Conservation (phyloP, 1,284 basidiomycete species). For the Cystobasidium slooffiae region DNA sequence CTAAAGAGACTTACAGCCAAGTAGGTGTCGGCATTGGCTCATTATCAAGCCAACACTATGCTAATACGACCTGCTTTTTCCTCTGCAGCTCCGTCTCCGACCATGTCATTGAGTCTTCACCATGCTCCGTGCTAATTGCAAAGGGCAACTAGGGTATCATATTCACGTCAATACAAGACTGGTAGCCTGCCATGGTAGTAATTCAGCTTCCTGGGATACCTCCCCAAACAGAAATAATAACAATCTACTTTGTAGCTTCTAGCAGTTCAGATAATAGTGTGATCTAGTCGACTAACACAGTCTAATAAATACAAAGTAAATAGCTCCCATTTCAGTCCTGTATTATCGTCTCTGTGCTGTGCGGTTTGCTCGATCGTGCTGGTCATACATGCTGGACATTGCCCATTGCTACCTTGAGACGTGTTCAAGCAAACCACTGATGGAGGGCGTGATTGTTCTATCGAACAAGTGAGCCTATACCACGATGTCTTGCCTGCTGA, state of each 20-base stretch:
- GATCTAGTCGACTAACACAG: too few species aligned
- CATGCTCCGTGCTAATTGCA: conserved; percentile 28
- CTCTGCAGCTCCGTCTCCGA: conserved; percentile 35
- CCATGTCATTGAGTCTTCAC: conserved; percentile 17
- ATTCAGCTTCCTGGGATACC: background rate
- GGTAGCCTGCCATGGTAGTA: background rate
- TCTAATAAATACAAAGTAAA: too few species aligned
- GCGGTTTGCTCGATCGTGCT: background rate
- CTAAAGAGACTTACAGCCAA: conserved; percentile 27
- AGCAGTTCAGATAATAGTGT: too few species aligned
- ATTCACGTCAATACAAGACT: background rate
- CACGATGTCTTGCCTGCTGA: background rate
- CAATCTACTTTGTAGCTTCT: too few species aligned
- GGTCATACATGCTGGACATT: background rate
- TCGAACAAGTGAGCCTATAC: conserved; percentile 24
- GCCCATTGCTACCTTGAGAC: background rate
- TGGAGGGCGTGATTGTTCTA: conserved; percentile 40
- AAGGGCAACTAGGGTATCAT: conserved; percentile 2
- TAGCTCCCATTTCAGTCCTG: too few species aligned
- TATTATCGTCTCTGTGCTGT: too few species aligned
- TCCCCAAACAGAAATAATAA: too few species aligned
- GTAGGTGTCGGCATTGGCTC: background rate
- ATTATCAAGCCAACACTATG: background rate
- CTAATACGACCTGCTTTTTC: background rate
- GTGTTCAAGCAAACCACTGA: background rate